Conservation (phyloP, 2,329 filamentous ascomycete genomes). For the Apiospora phragmitis region DNA sequence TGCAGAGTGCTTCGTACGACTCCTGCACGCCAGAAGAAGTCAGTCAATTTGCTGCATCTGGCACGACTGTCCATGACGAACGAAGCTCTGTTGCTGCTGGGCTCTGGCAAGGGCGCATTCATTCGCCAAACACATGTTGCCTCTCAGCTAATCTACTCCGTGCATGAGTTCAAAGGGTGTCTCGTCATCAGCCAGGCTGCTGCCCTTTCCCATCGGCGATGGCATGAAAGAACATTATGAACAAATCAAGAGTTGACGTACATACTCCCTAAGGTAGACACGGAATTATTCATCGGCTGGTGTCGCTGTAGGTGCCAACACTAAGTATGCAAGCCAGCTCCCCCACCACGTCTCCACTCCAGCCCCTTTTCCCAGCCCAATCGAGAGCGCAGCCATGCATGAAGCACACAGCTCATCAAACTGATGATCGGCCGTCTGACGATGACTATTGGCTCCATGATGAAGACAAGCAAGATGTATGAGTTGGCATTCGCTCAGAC, state of each 20-base stretch:
- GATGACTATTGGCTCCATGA: neutral
- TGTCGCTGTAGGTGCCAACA: neutral
- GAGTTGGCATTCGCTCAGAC: neutral
- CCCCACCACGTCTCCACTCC: neutral
- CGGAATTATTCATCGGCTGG: neutral
- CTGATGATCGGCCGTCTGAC: conserved; percentile 8
- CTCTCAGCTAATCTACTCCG: neutral
- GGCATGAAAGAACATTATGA: neutral
- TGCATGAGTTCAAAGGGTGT: neutral
- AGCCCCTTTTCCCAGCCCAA: conserved; percentile 7
- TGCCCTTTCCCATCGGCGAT: neutral
- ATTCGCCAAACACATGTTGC: too few species aligned
- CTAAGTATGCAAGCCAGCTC: neutral
- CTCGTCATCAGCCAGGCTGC: neutral
- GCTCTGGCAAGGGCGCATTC: neutral
- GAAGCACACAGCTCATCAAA: conserved; percentile 11
- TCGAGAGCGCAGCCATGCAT: conserved; percentile 4
- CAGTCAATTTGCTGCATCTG: neutral
- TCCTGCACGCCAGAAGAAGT: neutral
- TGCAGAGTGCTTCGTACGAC: conserved; percentile 1
- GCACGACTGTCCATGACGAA: neutral
- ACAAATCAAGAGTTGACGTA: neutral
- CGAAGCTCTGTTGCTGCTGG: neutral
- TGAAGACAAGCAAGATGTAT: neutral
- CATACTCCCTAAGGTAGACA: neutral